phyloP scores from a whole-genome alignment of 345 rosid species.

The Psidium guajava region DNA sequence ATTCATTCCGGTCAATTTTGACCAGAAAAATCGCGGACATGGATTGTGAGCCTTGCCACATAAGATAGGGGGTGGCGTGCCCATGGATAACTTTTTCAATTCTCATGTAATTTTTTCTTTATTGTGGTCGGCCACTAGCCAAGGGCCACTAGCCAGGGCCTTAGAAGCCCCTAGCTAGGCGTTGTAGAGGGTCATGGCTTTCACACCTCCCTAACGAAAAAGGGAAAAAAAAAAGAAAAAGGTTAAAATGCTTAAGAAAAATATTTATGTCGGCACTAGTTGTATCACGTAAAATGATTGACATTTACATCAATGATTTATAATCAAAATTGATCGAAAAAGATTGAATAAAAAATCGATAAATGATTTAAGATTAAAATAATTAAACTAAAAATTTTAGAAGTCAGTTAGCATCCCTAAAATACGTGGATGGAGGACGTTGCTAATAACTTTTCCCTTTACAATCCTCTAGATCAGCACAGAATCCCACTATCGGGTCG shows the following conservation, averaged over 20 bases:
- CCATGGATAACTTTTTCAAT: too few relatives aligned
- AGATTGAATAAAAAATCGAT: fast-evolving
- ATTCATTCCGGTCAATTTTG: neutral
- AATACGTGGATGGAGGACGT: fast-evolving
- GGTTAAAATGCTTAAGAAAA: too few relatives aligned
- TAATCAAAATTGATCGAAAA: fast-evolving
- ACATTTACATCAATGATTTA: fast-evolving
- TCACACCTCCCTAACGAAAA: neutral
- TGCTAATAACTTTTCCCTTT: too few relatives aligned
- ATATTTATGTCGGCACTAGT: too few relatives aligned
- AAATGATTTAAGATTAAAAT: neutral
- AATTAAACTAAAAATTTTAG: fast-evolving
- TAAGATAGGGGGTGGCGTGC: too few relatives aligned
- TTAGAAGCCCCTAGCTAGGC: fast-evolving
- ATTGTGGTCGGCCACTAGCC: neutral
- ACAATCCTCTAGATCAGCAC: too few relatives aligned
- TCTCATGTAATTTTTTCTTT: neutral
- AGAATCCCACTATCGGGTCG: neutral
- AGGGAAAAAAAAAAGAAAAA: neutral
- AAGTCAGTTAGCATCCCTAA: fast-evolving
- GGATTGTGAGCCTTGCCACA: too few relatives aligned
- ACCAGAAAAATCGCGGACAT: neutral
- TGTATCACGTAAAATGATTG: too few relatives aligned
- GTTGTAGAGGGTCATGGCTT: too few relatives aligned
- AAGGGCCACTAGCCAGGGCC: neutral